Evolutionary conservation across 75 land plant genomes (phyloP), one percentile per base, ranked within the genome.

Genomic region (Larix kaempferi): DNA sequence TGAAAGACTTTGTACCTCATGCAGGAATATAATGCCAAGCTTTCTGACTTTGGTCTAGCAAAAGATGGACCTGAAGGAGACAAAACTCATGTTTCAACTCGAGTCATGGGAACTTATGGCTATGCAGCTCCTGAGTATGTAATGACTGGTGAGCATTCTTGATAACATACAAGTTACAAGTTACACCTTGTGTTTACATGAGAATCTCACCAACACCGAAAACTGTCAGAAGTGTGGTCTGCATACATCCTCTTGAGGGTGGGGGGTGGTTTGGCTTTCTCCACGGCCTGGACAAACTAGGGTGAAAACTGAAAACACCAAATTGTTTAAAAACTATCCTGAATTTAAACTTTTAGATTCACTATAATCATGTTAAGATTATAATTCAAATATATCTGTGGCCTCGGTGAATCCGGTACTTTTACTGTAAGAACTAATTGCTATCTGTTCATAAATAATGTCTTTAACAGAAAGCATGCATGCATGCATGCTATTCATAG

Each of bases 41-140:
- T 82, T 41, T 78, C 82, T 49, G 83, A 82, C 29, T 82, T 82
- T 72, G 83, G 83, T 0, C 74, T 81, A 56, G 82, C 82, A 19
- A 84, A 73, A 75, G 72, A 80, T 33, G 83, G 15, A 66, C 85
- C 56, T 69, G 59, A 78, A 52, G 74, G 74, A 75, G 79, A 26
- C n/a, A 72, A 72, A 49, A 72, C 74, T 22, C 74, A 72, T 49
- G 74, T 72, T 49, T 72, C 74, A 17, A 77, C 78, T 62, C 73
- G 71, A 82, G 87, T 87, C 16, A 76, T 78, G 69, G 88, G 88
- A 5, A 87, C 88, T 29, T 29, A 63, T 39, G 88, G 88, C 17
- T 87, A 87, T 79, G 87, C 87, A 8, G 88, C 88, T 27, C 88
- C 88, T 25, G 88, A 87, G 78, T 86, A 86, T 66, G 80, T 86